Conservation (phyloP, 2,329 filamentous ascomycete species). For the Cladophialophora chaetospira region DNA sequence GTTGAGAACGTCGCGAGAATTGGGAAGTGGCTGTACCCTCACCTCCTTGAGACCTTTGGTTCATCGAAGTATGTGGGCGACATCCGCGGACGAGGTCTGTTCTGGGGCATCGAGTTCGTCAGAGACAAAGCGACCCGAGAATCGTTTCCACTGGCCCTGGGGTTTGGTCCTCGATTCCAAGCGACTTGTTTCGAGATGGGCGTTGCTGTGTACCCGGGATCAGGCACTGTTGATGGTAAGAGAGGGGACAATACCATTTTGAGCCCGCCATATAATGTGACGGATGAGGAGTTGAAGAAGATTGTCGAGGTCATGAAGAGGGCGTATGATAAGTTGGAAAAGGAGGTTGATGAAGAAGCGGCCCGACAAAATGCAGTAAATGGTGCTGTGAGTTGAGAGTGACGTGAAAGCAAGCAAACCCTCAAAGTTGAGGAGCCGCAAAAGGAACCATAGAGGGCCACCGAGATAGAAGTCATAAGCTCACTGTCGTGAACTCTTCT, state of each 20-base stretch:
- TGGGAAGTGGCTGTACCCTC: conserved; percentile 40
- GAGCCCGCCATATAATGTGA: conserved; percentile 57
- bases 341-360: conserved; percentile 19
- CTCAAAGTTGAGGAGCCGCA: background rate
- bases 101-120: conserved; percentile 64
- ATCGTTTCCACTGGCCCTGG: conserved; percentile 51
- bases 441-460: background rate
- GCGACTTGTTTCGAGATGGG: conserved; percentile 38
- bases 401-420: background rate
- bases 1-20: conserved; percentile 45
- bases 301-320: conserved; percentile 55
- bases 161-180: conserved; percentile 50
- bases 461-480: background rate
- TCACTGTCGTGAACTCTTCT: background rate
- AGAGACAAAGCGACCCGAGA: conserved; percentile 56
- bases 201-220: conserved; percentile 56
- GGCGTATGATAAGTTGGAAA: conserved; percentile 29
- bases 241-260: conserved; percentile 58
- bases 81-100: conserved; percentile 61
- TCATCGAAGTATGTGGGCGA: conserved; percentile 56
- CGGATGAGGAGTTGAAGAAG: conserved; percentile 48
- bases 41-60: conserved; percentile 49
- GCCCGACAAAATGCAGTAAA: background rate
- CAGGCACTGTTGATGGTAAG: conserved; percentile 53
- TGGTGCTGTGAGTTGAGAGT: background rate